These are phyloP conservation scores for Colletotrichum horii DNA, from an alignment of 2,329 filamentous ascomycete genomes.

Conservation along the genomic window DNA sequence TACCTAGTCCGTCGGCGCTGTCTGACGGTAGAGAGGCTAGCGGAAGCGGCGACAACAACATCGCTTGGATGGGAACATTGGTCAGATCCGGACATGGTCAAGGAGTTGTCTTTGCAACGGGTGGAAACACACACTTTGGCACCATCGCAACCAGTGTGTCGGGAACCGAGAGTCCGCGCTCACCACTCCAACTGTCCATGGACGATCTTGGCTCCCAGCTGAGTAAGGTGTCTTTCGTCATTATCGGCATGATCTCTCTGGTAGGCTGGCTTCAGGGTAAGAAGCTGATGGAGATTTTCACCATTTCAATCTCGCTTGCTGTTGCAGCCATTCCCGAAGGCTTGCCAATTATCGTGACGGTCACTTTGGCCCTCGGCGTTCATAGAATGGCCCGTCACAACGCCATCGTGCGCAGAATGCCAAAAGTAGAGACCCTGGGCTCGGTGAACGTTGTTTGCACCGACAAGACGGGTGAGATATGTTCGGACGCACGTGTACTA, in stretches of 20 bases:
- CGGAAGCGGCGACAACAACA: constrained; percentile 81
- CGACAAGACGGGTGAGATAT: constrained; percentile 82
- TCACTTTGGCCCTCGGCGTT: constrained; percentile 92
- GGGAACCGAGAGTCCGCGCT: constrained; percentile 93
- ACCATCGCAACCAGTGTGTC: constrained; percentile 94
- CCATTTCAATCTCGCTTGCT: constrained; percentile 94
- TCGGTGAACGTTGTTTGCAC: constrained; percentile 99
- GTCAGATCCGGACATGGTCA: constrained; percentile 95
- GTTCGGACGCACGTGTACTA: background rate
- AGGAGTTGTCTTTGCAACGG: constrained; percentile 96
- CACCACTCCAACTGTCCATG: constrained; percentile 94
- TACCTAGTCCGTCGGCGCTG: constrained; percentile 44
- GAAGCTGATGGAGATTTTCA: constrained; percentile 90
- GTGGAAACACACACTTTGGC: constrained; percentile 91
- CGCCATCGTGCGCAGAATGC: constrained; percentile 93
- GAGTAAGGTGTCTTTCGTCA: constrained; percentile 94
- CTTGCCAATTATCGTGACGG: constrained; percentile 96
- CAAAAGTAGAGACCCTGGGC: constrained; percentile 95
- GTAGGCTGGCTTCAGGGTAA: constrained; percentile 92
- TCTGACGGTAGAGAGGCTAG: constrained; percentile 69
- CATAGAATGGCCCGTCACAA: constrained; percentile 95
- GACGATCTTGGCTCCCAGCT: constrained; percentile 95
- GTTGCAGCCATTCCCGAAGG: constrained; percentile 97
- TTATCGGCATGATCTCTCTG: constrained; percentile 91
- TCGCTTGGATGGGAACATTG: constrained; percentile 97